Base-by-base conservation (phyloP, 768 basidiomycete genomes). In the Tylopilus cervinicoccineus region DNA sequence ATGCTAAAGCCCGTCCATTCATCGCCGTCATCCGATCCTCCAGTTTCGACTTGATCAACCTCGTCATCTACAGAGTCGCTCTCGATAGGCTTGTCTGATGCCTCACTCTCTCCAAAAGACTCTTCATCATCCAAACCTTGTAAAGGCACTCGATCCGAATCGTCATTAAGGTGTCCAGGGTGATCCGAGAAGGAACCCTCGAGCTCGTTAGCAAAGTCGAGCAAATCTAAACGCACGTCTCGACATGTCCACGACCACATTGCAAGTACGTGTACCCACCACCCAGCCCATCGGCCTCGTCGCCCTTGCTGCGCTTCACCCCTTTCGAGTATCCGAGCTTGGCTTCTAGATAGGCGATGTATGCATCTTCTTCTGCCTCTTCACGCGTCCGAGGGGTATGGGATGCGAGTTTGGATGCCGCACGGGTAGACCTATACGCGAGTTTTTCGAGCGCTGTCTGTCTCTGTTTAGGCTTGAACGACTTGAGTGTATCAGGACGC, bases 261-360 rank as follows among this genome's bases (percentile, higher is more conserved):
- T 7, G 24, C 17, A 23, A 34, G 27, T 7, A 6, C 27, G 47
- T 24, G 47, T 3, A 65, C 75, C 23, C 60, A 92, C 94, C 94
- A 58, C 86, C 89, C 14, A 96, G 70, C 5, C 92, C 93, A 66
- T 97, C 94, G 2, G 80, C 81, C 32, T 82, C 84, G 28, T 75
- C 62, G 0, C 67, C 70, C 22, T 68, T 73, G 16, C 65, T 76
- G 53, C 76, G 75, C 69, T 48, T 72, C 66, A 38, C 70, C 61
- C 48, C 76, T 70, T 29, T 65, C 43, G 57, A 11, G 37, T 83
- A 73, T 4, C 88, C 83, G 16, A 96, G 76, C 64, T 84, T 86
- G 0, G 76, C 72, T 65, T 97, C 94, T 11, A 96, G 70, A 68
- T 87, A 84, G 0, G 82, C 76, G 37, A 97, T 96, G 61, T 94